Percentiles rank a stretch among this genome's conserved stretches.
Evolutionary conservation across 2,329 filamentous ascomycete species (phyloP).

Genomic region (Aspergillus unguis): DNA sequence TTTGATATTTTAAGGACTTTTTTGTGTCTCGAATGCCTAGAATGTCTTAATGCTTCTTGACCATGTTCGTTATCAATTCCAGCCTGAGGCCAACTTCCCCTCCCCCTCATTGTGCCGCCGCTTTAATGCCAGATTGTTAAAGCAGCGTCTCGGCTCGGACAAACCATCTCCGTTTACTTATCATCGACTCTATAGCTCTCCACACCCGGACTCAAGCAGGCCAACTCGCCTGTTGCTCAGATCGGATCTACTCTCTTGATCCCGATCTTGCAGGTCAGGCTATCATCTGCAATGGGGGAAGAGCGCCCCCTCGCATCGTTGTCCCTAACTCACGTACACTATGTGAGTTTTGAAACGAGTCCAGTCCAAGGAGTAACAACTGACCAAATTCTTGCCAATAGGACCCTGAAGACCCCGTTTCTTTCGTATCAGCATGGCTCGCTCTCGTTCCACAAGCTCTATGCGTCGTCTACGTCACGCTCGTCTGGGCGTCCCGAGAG

Average conservation of each 20-base stretch:
- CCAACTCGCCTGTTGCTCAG: not conserved
- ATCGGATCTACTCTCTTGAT: not conserved
- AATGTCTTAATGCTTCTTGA: not conserved
- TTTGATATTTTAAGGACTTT: no score
- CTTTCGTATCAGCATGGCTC: slow-evolving; percentile 87
- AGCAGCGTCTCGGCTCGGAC: slow-evolving; percentile 14
- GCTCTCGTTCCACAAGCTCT: slow-evolving; percentile 90
- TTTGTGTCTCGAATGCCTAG: no score
- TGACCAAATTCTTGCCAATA: slow-evolving; percentile 36
- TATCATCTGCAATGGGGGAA: slow-evolving; percentile 18
- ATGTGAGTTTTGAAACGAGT: slow-evolving; percentile 60
- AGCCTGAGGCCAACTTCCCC: slow-evolving; percentile 16
- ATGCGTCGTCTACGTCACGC: slow-evolving; percentile 81
- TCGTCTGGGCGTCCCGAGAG: slow-evolving; percentile 89
- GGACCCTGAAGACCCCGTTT: slow-evolving; percentile 82
- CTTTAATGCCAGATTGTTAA: slow-evolving; percentile 10
- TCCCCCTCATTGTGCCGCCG: slow-evolving; percentile 23
- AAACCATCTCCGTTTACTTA: not conserved
- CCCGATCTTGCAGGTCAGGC: no score
- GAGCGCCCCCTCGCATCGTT: slow-evolving; percentile 72
- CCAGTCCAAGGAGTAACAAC: not conserved
- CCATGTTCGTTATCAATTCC: not conserved
- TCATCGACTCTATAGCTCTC: not conserved
- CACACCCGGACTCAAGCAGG: not conserved
- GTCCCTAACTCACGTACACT: slow-evolving; percentile 93